A percentile compares a stretch with the other conserved stretches of the same genome.
These are phyloP conservation scores for Lindgomyces ingoldianus DNA, from an alignment of 495 filamentous ascomycete genomes.

Conservation along the genomic window DNA sequence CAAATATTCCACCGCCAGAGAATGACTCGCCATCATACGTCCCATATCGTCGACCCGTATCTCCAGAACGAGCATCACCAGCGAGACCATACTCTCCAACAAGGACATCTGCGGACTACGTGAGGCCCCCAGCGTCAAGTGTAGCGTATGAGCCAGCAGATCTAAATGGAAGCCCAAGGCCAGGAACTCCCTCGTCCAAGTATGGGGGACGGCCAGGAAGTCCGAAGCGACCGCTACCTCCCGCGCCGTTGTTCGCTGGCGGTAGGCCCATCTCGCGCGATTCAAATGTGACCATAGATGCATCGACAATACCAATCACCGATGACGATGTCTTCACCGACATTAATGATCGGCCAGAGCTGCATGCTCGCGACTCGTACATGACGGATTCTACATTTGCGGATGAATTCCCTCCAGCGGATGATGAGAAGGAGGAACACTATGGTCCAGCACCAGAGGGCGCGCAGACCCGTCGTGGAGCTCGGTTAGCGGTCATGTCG, in stretches of 20 bases:
- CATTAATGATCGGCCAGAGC: slow-evolving; percentile 48
- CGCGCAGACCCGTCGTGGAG: slow-evolving; percentile 79
- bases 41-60: slow-evolving; percentile 40
- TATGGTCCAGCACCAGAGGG: slow-evolving; percentile 87
- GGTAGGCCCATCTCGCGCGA: slow-evolving; percentile 50
- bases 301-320: slow-evolving; percentile 59
- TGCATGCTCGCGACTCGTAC: slow-evolving; percentile 63
- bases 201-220: slow-evolving; percentile 73
- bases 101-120: slow-evolving; percentile 63
- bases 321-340: slow-evolving; percentile 73
- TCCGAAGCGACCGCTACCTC: slow-evolving; percentile 83
- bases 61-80: slow-evolving; percentile 55
- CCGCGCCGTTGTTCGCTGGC: slow-evolving; percentile 78
- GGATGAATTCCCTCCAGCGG: slow-evolving; percentile 52
- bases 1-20: slow-evolving; percentile 58
- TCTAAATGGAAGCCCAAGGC: slow-evolving; percentile 83
- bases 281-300: slow-evolving; percentile 51
- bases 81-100: slow-evolving; percentile 74
- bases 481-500: slow-evolving; percentile 80
- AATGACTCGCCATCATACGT: slow-evolving; percentile 53
- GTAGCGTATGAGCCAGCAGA: slow-evolving; percentile 81
- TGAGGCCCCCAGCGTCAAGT: slow-evolving; percentile 66
- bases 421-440: slow-evolving; percentile 53
- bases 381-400: slow-evolving; percentile 67
- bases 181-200: slow-evolving; percentile 82